Evolutionary conservation across 1,284 basidiomycete species (phyloP).

Genomic region (Anthracocystis walkeri): DNA sequence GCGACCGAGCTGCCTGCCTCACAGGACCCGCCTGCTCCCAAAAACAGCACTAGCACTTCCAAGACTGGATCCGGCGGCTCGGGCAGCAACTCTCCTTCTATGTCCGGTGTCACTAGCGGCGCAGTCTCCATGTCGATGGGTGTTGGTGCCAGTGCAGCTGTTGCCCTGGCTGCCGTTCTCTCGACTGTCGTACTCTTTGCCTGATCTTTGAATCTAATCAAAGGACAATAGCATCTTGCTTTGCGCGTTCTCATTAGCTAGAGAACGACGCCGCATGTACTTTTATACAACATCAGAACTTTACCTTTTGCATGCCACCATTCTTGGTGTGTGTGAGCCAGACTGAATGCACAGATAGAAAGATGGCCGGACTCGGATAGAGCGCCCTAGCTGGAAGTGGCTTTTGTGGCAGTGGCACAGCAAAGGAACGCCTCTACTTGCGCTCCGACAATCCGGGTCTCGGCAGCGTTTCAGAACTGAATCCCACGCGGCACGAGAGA

Average conservation of each 20-base stretch:
- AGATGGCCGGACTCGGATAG: no score
- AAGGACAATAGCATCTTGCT: conserved; percentile 8
- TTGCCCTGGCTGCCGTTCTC: conserved; percentile 10
- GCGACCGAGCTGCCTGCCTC: conserved; percentile 33
- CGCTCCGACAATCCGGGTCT: neutral
- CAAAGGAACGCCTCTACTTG: neutral
- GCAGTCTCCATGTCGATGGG: conserved; percentile 2
- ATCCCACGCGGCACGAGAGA: no score
- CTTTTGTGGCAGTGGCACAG: no score
- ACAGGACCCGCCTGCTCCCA: conserved; percentile 34
- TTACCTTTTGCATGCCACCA: neutral
- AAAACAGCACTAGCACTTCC: conserved; percentile 8
- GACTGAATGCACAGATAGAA: no score
- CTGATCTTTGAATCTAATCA: neutral
- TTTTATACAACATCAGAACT: neutral
- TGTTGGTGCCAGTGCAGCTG: neutral
- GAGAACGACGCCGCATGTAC: conserved; percentile 2
- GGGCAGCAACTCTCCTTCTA: neutral
- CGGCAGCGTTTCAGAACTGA: neutral
- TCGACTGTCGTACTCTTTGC: conserved; percentile 7
- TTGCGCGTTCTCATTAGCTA: neutral
- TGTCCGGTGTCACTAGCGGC: conserved; percentile 11
- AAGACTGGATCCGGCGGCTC: conserved; percentile 7
- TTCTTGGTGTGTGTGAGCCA: no score
- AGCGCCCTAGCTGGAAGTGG: no score